Base-by-base conservation (phyloP, 2,329 filamentous ascomycete species). In the Penicillium brasilianum region DNA sequence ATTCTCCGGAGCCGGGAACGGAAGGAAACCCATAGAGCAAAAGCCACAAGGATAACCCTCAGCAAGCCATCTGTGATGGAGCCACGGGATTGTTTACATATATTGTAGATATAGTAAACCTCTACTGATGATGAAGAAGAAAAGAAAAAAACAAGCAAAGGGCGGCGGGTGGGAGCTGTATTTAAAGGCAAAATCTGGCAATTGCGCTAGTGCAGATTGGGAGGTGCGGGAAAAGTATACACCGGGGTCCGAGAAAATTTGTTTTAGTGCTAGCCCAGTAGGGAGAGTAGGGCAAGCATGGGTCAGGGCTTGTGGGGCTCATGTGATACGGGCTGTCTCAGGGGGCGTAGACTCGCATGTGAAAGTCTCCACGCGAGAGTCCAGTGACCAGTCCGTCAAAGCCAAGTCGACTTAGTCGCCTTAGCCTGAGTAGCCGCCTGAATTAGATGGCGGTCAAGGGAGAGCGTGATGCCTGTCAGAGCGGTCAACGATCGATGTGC, bases 81-180 rank as follows among this genome's bases (percentile, higher is more conserved):
- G 78, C 80, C 79, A 74, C 77, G 74, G 48, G 57, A 55, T 73
- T 77, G 71, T 79, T 80, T 80, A 80, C 77, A 80, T 78, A 77
- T 76, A 73, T 74, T 78, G 78, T 77, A 54, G 52, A 77, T 76
- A 48, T 56, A 56, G 78, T 81, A 82, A 81, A 81, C 79, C 79
- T 75, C 79, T 82, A 82, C 80, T 82, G 80, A 81, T 82, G 79
- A 80, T 81, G 73, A 69, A 72, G 73, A 76, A 76, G 71, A 76
- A 76, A 71, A 67, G 75, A 75, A 77, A 72, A 68, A 74, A 69
- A 71, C 64, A 58, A 63, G 49, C 49, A 71, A 65, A 56, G 57
- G 34, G 57, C 50, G 55, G 62, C 59, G 46, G 55, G 43, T 28
- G 36, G 28, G 14, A 43, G 55, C 28, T 43, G 43, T 55, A 70